Base-by-base conservation (phyloP, 805 yeast species). In the Kodamaea neixiangensis region DNA sequence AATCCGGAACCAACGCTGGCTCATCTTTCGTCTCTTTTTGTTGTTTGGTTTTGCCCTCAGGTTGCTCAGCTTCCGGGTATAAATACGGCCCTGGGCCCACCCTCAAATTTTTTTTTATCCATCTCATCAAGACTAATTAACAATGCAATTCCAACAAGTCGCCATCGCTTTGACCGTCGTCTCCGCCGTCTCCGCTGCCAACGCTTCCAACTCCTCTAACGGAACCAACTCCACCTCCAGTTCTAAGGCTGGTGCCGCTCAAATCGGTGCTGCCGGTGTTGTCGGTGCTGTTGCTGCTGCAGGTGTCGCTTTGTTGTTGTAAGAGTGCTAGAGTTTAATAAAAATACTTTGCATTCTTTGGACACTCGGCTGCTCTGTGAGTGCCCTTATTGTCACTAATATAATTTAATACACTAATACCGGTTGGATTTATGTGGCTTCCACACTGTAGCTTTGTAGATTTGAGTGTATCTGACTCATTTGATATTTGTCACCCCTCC, bases 301-400 rank as follows among this genome's bases (percentile, higher is more conserved):
- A 22, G 68, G 68, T 62, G 66, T 63, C 47, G 68, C 68, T 58
- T 62, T 64, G 64, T 62, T 64, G 62, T 60, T 64, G 59, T 64
- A 63, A 63, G 58, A 29, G 35, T 29, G 43, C 29, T 38, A 46
- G 25, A 34, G 9, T 17, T 33, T 25, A 25, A 25, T 25, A 37
- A 37, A 37, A 15, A 37, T 37, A 37, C 41, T 21, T 40, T 40
- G 44, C 44, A 40, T 40, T 20, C 14, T 20, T 21, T 22, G 33
- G 33, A 21, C 33, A 40, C 44, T 21, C 20, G n/a, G 44, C 29
- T 37, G 41, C 41, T 37, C 41, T 37, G 41, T 37, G 41, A 37
- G 41, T 37, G 41, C 41, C 19, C 41, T 15, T 37, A 15, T 37
- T 37, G 41, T 37, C 41, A 37, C 41, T 37, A 37, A 37, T 37